Evolutionary conservation across 257 asterid species (phyloP), one percentile per base, ranked within the genome.

Genomic region (Paulownia fortunei): DNA sequence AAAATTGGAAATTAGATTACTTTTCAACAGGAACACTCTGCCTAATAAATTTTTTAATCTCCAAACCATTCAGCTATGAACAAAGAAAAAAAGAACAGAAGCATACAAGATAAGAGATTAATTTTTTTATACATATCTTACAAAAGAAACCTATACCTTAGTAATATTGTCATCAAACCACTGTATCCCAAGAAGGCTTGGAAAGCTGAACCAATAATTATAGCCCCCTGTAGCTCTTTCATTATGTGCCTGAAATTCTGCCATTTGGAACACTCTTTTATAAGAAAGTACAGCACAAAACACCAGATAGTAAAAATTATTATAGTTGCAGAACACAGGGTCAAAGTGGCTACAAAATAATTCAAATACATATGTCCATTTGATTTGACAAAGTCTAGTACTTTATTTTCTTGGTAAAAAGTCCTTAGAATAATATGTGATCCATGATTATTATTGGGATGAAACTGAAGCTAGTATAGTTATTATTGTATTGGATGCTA

Each of bases 201-300:
- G 87, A 96, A 96, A 80, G 98, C 91, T 44, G 98, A 93, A 84
- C 97, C 96, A 81, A 93, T 87, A 54, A 93, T 96, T 65, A 96
- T 85, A 77, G 99, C 98, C 74, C 99, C 99, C 78, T 96, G 97
- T 76, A 96, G 89, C 88, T 90, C 96, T 82, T 91, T 93, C 99
- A 96, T 96, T 76, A 92, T 91, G 86, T 96, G 97, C 92, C 84
- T 90, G 87, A 93, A 96, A 81, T 89, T 96, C 99, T 96, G 96
- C 79, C 81, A 84, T 72, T 76, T 23, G 49, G 64, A 51, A 71
- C 78, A 47, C 41, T 41, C 80, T 54, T 52, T 37, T 49, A 73
- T 59, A 39, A 68, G 42, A 63, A 64, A 60, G 54, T 13, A 21
- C 44, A 66, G 18, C 51, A 65, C 39, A 77, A 74, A 58, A 59